A percentile compares a stretch with the other conserved stretches of the same genome.
phyloP scores from a whole-genome alignment of 495 filamentous ascomycete species.

The Tricharina praecox region DNA sequence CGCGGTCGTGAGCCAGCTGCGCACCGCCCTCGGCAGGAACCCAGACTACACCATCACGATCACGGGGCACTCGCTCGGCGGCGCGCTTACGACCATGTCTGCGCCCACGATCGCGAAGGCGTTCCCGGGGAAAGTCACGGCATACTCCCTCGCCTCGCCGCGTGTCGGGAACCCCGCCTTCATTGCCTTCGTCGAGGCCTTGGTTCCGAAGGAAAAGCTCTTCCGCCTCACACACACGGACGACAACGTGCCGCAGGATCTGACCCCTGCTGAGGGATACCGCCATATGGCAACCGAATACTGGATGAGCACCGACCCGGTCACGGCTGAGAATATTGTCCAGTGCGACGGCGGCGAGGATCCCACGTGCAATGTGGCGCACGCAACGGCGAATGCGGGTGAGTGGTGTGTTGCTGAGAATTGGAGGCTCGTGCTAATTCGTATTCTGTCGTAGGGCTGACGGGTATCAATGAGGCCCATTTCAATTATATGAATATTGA shows the following conservation, averaged over 20 bases:
- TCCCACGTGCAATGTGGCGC: neutral
- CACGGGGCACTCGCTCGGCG: conserved; percentile 56
- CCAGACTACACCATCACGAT: conserved; percentile 38
- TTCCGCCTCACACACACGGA: conserved; percentile 51
- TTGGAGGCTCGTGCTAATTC: neutral
- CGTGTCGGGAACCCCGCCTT: conserved; percentile 45
- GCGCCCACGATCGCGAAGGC: conserved; percentile 40
- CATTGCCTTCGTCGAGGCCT: conserved; percentile 38
- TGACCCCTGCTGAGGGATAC: conserved; percentile 39
- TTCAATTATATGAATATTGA: neutral
- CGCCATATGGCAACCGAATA: conserved; percentile 52
- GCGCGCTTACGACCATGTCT: conserved; percentile 44
- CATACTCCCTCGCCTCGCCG: conserved; percentile 44
- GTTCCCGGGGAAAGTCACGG: conserved; percentile 27
- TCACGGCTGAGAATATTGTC: conserved; percentile 1
- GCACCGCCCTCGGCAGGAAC: no score
- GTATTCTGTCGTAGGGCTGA: neutral
- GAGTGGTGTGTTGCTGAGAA: neutral
- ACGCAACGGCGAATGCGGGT: neutral
- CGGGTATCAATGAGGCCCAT: conserved; percentile 2
- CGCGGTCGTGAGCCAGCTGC: conserved; percentile 28
- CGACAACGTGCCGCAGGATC: conserved; percentile 50
- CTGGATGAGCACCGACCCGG: conserved; percentile 28
- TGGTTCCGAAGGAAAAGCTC: conserved; percentile 30
- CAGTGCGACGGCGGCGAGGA: conserved; percentile 1